A percentile compares a stretch with the other conserved stretches of the same genome.
phyloP scores from a whole-genome alignment of 768 basidiomycete species.

The Boletales sp. region DNA sequence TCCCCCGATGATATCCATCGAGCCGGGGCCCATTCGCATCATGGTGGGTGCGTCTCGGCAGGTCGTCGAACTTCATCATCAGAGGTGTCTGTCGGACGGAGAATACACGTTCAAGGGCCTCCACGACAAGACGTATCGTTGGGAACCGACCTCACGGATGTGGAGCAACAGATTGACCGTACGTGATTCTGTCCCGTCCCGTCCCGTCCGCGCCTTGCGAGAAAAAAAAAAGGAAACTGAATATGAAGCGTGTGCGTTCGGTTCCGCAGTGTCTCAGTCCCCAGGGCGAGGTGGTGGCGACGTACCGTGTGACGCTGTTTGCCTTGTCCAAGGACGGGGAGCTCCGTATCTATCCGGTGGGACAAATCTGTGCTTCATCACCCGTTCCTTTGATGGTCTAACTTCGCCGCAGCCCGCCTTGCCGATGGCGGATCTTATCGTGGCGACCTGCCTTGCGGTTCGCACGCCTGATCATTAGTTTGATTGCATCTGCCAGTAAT shows the following conservation, averaged over 20 bases:
- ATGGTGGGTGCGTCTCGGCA: constrained; percentile 10
- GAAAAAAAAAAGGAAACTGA: too few species aligned
- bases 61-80: constrained; percentile 7
- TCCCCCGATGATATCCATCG: constrained; percentile 13
- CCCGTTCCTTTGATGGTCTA: not conserved
- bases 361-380: not conserved
- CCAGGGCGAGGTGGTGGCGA: constrained; percentile 23
- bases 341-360: constrained; percentile 28
- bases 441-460: constrained; percentile 31
- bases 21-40: constrained; percentile 16
- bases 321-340: constrained; percentile 31
- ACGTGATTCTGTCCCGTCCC: too few species aligned
- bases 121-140: constrained; percentile 24
- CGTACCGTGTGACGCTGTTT: constrained; percentile 28
- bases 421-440: constrained; percentile 27
- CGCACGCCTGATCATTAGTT: constrained; percentile 27
- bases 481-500: not conserved
- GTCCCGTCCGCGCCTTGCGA: too few species aligned
- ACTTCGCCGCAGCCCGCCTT: constrained; percentile 15
- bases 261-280: constrained; percentile 21
- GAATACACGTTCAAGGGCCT: constrained; percentile 20
- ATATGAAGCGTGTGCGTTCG: too few species aligned
- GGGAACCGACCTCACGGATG: constrained; percentile 12
- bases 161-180: constrained; percentile 22
- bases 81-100: constrained; percentile 1